These are phyloP conservation scores for Calonectria fujianensis DNA, from an alignment of 2,329 filamentous ascomycete species.

Conservation along the genomic window DNA sequence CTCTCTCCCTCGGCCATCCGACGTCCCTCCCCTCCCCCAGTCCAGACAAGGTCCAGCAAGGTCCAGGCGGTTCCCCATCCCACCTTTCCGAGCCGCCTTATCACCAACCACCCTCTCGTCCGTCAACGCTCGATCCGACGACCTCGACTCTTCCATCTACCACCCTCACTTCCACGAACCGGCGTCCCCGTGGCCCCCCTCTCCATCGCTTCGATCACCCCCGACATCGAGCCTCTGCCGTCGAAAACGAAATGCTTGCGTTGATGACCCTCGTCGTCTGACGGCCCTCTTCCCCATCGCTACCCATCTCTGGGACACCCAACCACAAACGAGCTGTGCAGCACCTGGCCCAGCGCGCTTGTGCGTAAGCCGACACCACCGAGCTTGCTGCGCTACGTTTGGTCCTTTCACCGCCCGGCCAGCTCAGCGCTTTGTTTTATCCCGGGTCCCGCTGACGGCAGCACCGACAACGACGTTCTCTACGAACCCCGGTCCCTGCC, in stretches of 20 bases:
- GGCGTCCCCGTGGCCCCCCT: slow-evolving; percentile 18
- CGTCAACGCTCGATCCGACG: slow-evolving; percentile 13
- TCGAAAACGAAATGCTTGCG: slow-evolving; percentile 52
- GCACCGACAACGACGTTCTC: slow-evolving; percentile 32
- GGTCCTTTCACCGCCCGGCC: slow-evolving; percentile 31
- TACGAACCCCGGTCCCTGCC: slow-evolving; percentile 40
- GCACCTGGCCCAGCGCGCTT: slow-evolving; percentile 41
- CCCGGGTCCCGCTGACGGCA: slow-evolving; percentile 32
- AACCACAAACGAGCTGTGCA: slow-evolving; percentile 46
- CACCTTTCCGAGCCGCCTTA: slow-evolving; percentile 33
- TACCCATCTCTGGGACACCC: slow-evolving; percentile 50
- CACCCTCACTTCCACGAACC: slow-evolving; percentile 3
- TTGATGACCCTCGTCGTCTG: slow-evolving; percentile 54
- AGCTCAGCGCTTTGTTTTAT: slow-evolving; percentile 25
- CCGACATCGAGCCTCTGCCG: background rate
- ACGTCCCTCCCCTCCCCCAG: slow-evolving; percentile 5
- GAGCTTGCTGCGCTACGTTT: slow-evolving; percentile 20
- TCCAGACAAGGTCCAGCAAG: slow-evolving; percentile 14
- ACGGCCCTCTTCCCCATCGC: slow-evolving; percentile 49
- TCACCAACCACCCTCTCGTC: slow-evolving; percentile 26
- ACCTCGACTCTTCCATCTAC: slow-evolving; percentile 8
- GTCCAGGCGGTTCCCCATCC: slow-evolving; percentile 28
- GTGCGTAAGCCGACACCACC: slow-evolving; percentile 39
- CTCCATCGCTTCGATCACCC: slow-evolving; percentile 12
- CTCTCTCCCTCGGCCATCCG: slow-evolving; percentile 13